Base-by-base conservation (phyloP, 2,329 filamentous ascomycete genomes). In the Sclerotinia minor region DNA sequence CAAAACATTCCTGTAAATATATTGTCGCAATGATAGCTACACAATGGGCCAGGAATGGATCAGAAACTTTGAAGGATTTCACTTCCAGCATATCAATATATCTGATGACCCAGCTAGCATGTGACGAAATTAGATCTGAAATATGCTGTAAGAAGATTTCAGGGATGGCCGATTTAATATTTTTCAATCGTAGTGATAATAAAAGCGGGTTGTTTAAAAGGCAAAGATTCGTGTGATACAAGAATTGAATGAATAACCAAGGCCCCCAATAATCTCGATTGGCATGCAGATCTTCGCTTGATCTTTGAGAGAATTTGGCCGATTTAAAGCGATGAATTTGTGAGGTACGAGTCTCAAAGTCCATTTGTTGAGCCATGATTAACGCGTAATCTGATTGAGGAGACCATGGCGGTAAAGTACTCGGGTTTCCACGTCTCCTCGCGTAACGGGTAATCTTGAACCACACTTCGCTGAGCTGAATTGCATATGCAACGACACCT, bases 121-220 rank as follows among this genome's bases (percentile, higher is more conserved):
- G 83, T 0, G 80, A 81, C 0, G 80, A 80, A 38, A 84, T 83
- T 35, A 83, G 76, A 65, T 85, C 83, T 17, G 81, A 82, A 0
- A 82, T 84, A 69, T 84, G 82, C 59, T 84, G 83, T 1, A 85
- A 78, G 26, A 85, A 85, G 1, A 83, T 82, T 63, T 85, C 82
- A 0, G 83, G 83, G 52, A 85, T 83, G 3, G 80, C 82, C 49
- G 80, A 80, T 47, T 82, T 80, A 70, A 84, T 83, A 45, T 81
- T 83, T n/a, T 81, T 79, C 4, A 85, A 77, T n/a, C 82, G 79
- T 49, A 85, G 76, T 0, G 83, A 84, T 5, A 85, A 73, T 2
- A 85, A 74, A n/a, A 85, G 79, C 0, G 83, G 83, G 68, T 85
- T 83, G 64, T 85, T 85, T 11, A 85, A 76, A 0, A 85, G 78